Percentiles rank a stretch among this genome's conserved stretches.
Evolutionary conservation across 129 eudicot genomes (phyloP).

Genomic region (Arctium minus): DNA sequence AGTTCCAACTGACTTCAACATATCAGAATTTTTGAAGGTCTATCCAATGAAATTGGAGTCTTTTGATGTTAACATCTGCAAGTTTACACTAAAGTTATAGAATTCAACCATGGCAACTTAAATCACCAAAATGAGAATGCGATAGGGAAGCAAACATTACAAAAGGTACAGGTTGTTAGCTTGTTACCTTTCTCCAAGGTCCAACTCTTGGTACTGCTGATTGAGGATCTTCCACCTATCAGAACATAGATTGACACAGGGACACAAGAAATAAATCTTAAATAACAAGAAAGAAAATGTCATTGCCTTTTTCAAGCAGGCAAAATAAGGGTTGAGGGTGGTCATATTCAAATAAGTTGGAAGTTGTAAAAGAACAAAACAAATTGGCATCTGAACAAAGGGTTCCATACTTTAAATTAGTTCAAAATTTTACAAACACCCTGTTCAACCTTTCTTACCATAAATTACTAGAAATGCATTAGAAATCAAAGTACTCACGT

Average conservation of each 20-base stretch:
- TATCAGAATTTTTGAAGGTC: conserved; percentile 84
- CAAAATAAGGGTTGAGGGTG: background rate
- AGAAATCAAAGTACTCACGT: conserved; percentile 40
- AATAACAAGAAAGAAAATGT: background rate
- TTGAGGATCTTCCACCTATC: conserved; percentile 67
- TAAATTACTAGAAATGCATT: background rate
- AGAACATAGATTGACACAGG: conserved; percentile 16
- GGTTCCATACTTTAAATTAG: conserved; percentile 14
- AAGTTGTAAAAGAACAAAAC: background rate
- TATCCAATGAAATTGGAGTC: conserved; percentile 91
- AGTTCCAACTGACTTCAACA: conserved; percentile 72
- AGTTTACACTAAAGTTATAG: conserved; percentile 1
- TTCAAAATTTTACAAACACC: conserved; percentile 1
- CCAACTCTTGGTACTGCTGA: conserved; percentile 73
- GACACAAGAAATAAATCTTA: background rate
- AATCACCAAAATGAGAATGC: background rate
- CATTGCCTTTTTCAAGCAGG: background rate
- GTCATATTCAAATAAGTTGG: conserved; percentile 7
- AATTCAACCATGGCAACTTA: background rate
- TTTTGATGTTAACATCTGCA: conserved; percentile 91
- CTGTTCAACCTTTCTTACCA: background rate
- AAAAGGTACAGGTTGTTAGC: background rate
- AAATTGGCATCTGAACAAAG: background rate
- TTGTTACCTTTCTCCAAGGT: conserved; percentile 86
- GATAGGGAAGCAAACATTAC: background rate